A percentile compares a stretch with the other conserved stretches of the same genome.
phyloP scores from a whole-genome alignment of 192 early-diverging fungal genomes.

The Cetraspora pellucida region DNA sequence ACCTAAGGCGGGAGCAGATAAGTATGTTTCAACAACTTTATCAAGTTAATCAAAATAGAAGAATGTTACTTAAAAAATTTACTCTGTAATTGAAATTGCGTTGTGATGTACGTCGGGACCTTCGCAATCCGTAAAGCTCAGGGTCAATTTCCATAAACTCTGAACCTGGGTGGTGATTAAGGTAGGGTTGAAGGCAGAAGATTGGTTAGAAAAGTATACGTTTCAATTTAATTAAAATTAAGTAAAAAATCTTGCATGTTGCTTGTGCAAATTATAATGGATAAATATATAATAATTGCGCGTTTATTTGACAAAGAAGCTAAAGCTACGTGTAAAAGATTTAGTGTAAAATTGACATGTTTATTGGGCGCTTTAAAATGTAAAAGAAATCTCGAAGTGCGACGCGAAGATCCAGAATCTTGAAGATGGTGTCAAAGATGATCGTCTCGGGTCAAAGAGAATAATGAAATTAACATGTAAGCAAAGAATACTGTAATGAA shows the following conservation, averaged over 20 bases:
- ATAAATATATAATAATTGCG: background rate
- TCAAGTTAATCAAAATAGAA: background rate
- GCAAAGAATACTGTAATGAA: background rate
- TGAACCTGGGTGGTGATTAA: background rate
- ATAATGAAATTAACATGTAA: background rate
- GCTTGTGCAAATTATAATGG: background rate
- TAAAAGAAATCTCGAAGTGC: background rate
- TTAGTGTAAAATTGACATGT: background rate
- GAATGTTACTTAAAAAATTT: background rate
- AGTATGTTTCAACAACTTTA: background rate
- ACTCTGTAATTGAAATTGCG: conserved; percentile 24
- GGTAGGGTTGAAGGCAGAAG: background rate
- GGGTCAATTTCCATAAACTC: conserved; percentile 26
- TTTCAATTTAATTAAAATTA: background rate
- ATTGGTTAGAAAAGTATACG: background rate
- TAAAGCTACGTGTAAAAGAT: background rate
- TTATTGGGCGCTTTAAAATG: background rate
- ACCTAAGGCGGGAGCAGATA: background rate
- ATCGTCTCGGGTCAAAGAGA: background rate
- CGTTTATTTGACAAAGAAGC: background rate
- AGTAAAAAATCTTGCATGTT: no score
- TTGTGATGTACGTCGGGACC: conserved; percentile 5
- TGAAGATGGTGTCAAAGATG: conserved; percentile 13
- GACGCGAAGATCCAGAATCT: background rate
- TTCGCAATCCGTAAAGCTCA: conserved; percentile 27